phyloP scores from a whole-genome alignment of 2,329 filamentous ascomycete genomes.

The Nemania sp. region DNA sequence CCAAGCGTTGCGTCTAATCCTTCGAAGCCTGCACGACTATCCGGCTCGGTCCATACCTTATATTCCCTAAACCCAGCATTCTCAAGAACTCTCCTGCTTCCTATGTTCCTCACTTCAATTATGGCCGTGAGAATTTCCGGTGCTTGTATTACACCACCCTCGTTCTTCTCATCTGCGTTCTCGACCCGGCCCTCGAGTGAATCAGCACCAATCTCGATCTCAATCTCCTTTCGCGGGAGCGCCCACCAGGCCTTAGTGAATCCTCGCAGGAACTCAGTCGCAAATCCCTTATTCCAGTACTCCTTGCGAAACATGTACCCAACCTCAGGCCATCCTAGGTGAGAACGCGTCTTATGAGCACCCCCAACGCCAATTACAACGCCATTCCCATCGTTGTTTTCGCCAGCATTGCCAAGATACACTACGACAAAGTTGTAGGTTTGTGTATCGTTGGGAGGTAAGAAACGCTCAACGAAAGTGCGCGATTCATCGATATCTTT shows the following conservation, averaged over 20 bases:
- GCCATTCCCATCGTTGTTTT: constrained; percentile 61
- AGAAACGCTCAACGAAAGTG: constrained; percentile 54
- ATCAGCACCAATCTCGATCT: constrained; percentile 49
- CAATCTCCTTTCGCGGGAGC: constrained; percentile 58
- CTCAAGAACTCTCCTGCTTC: constrained; percentile 67
- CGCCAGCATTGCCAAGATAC: constrained; percentile 44
- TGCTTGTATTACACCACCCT: constrained; percentile 46
- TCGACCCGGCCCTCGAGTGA: constrained; percentile 47
- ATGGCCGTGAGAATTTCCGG: constrained; percentile 60
- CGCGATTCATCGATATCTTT: constrained; percentile 58
- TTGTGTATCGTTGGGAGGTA: constrained; percentile 62
- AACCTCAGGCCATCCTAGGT: constrained; percentile 67
- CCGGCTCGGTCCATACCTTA: constrained; percentile 55
- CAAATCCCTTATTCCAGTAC: constrained; percentile 68
- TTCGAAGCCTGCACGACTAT: constrained; percentile 38
- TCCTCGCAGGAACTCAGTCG: constrained; percentile 66
- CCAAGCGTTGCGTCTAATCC: constrained; percentile 25
- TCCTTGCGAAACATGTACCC: constrained; percentile 68
- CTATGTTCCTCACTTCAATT: constrained; percentile 61
- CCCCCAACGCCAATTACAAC: constrained; percentile 64
- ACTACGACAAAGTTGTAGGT: constrained; percentile 69
- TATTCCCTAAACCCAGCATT: constrained; percentile 67
- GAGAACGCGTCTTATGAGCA: constrained; percentile 50
- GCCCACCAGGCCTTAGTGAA: constrained; percentile 62
- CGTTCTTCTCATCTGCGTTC: constrained; percentile 13